These are phyloP conservation scores for Ceratorhiza oryzae-sativae DNA, from an alignment of 1,284 basidiomycete species.

Conservation along the genomic window DNA sequence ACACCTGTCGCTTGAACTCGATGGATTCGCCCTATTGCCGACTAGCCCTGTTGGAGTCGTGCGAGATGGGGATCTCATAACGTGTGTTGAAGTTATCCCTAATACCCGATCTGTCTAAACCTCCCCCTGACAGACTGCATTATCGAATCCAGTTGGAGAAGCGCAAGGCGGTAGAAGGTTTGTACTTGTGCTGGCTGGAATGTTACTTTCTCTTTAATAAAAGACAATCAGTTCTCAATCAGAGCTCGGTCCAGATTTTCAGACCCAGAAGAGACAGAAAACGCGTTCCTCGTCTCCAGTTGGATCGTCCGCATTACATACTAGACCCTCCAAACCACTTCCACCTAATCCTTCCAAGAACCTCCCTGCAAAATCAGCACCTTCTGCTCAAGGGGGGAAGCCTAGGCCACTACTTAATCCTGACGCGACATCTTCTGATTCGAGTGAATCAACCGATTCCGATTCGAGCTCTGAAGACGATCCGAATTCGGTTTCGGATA, in stretches of 20 bases:
- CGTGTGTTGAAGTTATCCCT: neutral
- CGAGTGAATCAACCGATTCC: conserved; percentile 1
- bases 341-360: neutral
- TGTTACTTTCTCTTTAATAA: neutral
- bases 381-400: neutral
- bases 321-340: neutral
- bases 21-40: conserved; percentile 20
- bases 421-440: neutral
- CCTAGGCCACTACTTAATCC: neutral
- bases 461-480: conserved; percentile 22
- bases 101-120: too few relatives aligned
- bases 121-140: neutral
- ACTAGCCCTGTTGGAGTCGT: conserved; percentile 25
- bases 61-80: conserved; percentile 18
- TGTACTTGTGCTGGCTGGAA: neutral
- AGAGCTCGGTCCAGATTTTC: too few relatives aligned
- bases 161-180: conserved; percentile 2
- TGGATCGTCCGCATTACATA: too few relatives aligned
- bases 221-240: neutral
- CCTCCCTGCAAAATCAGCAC: neutral
- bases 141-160: conserved; percentile 1
- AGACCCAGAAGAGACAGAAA: neutral
- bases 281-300: conserved; percentile 3
- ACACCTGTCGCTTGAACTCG: conserved; percentile 22
- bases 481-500: conserved; percentile 38